Conservation (phyloP, 1,284 basidiomycete species). For the Cystobasidium slooffiae region DNA sequence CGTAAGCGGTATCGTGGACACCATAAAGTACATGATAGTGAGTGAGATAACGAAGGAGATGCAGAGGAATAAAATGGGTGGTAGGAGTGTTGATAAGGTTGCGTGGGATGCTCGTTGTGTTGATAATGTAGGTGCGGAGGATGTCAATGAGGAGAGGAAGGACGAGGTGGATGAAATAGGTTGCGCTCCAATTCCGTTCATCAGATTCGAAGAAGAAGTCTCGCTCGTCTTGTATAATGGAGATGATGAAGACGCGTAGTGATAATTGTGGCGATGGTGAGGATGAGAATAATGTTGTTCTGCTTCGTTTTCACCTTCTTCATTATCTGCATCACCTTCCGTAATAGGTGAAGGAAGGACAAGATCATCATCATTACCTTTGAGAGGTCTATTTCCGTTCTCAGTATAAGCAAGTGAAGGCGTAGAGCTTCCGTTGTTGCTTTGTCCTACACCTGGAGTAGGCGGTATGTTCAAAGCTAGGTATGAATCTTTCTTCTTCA, state of each 20-base stretch:
- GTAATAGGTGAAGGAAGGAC: constrained; percentile 18
- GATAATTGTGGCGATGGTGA: neutral
- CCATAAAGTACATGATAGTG: constrained; percentile 45
- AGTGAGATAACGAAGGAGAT: constrained; percentile 52
- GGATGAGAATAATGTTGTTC: neutral
- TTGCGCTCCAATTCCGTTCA: neutral
- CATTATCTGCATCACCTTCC: constrained; percentile 5
- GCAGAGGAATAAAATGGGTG: constrained; percentile 50
- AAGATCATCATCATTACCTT: constrained; percentile 29
- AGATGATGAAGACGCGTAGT: neutral
- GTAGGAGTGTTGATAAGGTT: constrained; percentile 45
- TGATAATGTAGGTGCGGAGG: constrained; percentile 9
- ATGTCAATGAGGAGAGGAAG: constrained; percentile 4
- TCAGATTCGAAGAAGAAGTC: neutral
- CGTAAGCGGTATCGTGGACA: constrained; percentile 8
- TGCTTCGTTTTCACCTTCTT: neutral
- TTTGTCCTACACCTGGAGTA: constrained; percentile 13
- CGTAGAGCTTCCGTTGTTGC: neutral
- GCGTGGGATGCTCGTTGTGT: constrained; percentile 2
- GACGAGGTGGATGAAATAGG: constrained; percentile 15
- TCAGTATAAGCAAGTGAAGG: constrained; percentile 2
- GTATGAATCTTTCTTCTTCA: constrained; percentile 24
- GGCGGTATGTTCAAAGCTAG: constrained; percentile 39
- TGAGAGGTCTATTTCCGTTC: constrained; percentile 22
- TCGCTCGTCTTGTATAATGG: neutral